Percentiles rank a stretch among this genome's conserved stretches.
These are phyloP conservation scores for Leptosphaerulina australis DNA, from an alignment of 2,329 filamentous ascomycete species.

Conservation along the genomic window DNA sequence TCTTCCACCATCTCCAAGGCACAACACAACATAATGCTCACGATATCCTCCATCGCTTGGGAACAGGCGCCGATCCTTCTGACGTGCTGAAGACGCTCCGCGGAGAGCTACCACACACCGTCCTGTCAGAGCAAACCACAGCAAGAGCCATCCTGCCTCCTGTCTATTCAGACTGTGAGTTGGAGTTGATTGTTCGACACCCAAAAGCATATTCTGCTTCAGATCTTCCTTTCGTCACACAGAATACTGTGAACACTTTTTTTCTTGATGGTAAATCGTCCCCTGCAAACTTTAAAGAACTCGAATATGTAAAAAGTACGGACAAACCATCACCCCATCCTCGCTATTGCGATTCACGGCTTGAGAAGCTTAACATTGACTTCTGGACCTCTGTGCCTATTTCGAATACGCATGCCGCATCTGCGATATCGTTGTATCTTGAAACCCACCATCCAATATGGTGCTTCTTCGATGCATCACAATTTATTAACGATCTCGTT, in stretches of 20 bases:
- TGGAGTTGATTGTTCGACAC: conserved; percentile 19
- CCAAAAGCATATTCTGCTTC: conserved; percentile 15
- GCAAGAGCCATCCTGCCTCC: conserved; percentile 17
- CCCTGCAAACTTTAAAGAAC: conserved; percentile 1
- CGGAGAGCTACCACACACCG: conserved; percentile 6
- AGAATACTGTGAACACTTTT: conserved; percentile 7
- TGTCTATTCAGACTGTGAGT: conserved; percentile 19
- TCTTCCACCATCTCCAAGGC: conserved; percentile 15
- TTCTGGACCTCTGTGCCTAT: conserved; percentile 21
- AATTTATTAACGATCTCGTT: conserved; percentile 17
- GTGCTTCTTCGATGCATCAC: conserved; percentile 20
- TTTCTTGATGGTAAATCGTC: conserved; percentile 7
- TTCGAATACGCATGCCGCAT: conserved; percentile 12
- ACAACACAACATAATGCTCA: conserved; percentile 14
- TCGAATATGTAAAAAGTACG: conserved; percentile 1
- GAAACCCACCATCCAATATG: conserved; percentile 20
- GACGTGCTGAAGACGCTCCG: conserved; percentile 15
- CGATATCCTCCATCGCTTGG: conserved; percentile 14
- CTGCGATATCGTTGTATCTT: conserved; percentile 20
- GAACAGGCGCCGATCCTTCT: conserved; percentile 11
- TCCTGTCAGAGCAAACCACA: conserved; percentile 14
- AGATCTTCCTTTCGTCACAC: conserved; percentile 13
- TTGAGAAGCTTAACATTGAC: conserved; percentile 14
- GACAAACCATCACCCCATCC: neutral
- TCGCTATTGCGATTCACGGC: conserved; percentile 18